Evolutionary conservation across 1,284 basidiomycete species (phyloP).

Genomic region (Trametes versicolor): DNA sequence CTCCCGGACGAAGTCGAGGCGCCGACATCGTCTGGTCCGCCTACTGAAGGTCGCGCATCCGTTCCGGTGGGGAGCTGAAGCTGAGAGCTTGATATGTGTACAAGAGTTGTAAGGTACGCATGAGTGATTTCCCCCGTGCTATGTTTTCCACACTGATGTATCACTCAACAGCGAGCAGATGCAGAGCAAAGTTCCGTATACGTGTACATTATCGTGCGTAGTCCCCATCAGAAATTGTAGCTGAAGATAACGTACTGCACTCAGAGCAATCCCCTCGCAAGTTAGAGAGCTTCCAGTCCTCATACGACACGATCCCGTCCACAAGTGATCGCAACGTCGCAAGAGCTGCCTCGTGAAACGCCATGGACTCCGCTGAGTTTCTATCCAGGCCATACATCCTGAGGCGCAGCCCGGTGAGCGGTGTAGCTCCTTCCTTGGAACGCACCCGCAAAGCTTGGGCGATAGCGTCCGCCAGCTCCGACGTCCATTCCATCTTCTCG

Average conservation of each 20-base stretch:
- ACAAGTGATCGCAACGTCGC: background rate
- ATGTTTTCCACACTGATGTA: too few relatives aligned
- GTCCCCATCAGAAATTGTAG: too few relatives aligned
- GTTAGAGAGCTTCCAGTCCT: background rate
- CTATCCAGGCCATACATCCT: background rate
- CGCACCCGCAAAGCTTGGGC: too few relatives aligned
- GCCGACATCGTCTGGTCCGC: conserved; percentile 27
- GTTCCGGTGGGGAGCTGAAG: conserved; percentile 16
- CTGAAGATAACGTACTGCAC: too few relatives aligned
- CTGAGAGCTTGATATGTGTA: background rate
- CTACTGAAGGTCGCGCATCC: conserved; percentile 25
- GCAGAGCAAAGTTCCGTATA: too few relatives aligned
- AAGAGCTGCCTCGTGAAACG: background rate
- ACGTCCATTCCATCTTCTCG: too few relatives aligned
- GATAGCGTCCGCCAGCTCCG: too few relatives aligned
- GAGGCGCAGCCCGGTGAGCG: background rate
- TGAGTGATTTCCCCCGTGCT: background rate
- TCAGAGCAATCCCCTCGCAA: too few relatives aligned
- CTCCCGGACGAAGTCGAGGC: conserved; percentile 55
- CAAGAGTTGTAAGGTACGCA: background rate
- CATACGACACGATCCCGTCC: background rate
- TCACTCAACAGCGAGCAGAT: too few relatives aligned
- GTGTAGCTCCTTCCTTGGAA: too few relatives aligned
- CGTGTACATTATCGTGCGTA: too few relatives aligned
- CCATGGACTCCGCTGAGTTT: background rate